These are phyloP conservation scores for Aspergillus persii DNA, from an alignment of 2,329 filamentous ascomycete species.

Conservation along the genomic window DNA sequence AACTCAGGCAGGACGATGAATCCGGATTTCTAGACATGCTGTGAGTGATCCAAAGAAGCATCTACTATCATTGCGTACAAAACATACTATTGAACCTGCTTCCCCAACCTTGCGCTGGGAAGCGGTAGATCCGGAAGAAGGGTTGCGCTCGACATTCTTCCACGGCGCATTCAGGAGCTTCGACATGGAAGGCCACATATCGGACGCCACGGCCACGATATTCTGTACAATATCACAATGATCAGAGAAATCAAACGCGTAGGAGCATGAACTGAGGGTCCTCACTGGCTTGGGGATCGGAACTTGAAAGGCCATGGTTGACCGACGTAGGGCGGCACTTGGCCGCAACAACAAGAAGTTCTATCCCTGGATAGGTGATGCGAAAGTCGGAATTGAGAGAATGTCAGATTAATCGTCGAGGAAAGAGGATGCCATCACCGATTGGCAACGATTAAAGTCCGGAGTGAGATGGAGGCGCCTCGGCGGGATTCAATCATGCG, in stretches of 20 bases:
- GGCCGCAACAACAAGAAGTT: constrained; percentile 29
- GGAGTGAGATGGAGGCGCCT: constrained; percentile 3
- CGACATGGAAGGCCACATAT: constrained; percentile 46
- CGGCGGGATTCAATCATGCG: constrained; percentile 2
- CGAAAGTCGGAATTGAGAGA: neutral
- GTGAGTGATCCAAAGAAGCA: constrained; percentile 5
- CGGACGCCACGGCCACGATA: constrained; percentile 42
- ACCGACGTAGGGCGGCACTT: constrained; percentile 35
- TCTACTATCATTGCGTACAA: neutral
- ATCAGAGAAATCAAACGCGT: constrained; percentile 12
- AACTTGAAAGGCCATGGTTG: constrained; percentile 53
- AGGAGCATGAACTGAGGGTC: constrained; percentile 1
- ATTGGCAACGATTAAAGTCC: constrained; percentile 19
- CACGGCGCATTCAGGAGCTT: constrained; percentile 37
- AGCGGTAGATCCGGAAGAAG: constrained; percentile 12
- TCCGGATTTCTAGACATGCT: constrained; percentile 12
- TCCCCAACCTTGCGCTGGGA: constrained; percentile 16
- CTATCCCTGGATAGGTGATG: constrained; percentile 12
- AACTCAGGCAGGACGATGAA: constrained; percentile 25
- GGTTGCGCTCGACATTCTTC: constrained; percentile 30
- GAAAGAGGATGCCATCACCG: constrained; percentile 25
- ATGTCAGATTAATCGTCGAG: constrained; percentile 13
- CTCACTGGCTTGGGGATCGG: constrained; percentile 49
- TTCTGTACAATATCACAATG: constrained; percentile 37
- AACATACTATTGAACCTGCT: constrained; percentile 22